Conservation (phyloP, 305 asterid genomes). For the Euphrasia arctica region DNA sequence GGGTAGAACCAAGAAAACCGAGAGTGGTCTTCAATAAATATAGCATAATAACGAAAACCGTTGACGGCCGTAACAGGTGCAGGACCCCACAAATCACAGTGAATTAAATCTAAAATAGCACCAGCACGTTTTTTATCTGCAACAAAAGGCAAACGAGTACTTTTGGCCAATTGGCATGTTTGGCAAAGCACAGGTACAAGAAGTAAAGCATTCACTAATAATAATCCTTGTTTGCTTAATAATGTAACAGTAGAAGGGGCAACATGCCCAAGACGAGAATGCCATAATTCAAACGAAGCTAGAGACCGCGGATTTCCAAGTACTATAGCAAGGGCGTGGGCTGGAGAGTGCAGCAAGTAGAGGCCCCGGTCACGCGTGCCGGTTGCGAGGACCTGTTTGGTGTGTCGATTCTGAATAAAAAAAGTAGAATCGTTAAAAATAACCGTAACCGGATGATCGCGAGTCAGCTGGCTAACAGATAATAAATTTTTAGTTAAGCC, state of each 20-base stretch:
- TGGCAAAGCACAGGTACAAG: background rate
- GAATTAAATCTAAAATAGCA: background rate
- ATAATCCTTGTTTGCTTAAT: background rate
- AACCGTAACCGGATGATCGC: constrained; percentile 5
- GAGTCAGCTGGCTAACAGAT: constrained; percentile 12
- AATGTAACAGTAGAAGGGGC: constrained; percentile 3
- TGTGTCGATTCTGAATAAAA: constrained; percentile 13
- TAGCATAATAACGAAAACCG: background rate
- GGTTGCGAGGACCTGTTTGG: constrained; percentile 10
- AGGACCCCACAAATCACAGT: constrained; percentile 10
- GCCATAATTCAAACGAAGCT: constrained; percentile 24
- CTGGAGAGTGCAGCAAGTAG: background rate
- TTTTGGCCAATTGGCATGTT: constrained; percentile 4
- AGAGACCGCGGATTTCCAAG: background rate
- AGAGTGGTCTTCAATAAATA: constrained; percentile 17
- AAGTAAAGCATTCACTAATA: constrained; percentile 13
- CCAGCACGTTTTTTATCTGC: background rate
- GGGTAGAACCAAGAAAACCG: constrained; percentile 21
- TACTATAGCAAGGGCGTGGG: background rate
- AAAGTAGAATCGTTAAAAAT: constrained; percentile 1
- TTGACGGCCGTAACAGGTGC: background rate
- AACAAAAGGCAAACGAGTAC: constrained; percentile 4
- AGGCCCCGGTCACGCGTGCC: constrained; percentile 16
- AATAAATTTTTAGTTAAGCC: background rate
- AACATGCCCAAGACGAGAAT: constrained; percentile 19